Evolutionary conservation across 2,329 filamentous ascomycete genomes (phyloP).

Genomic region (Mariannaea elegans): DNA sequence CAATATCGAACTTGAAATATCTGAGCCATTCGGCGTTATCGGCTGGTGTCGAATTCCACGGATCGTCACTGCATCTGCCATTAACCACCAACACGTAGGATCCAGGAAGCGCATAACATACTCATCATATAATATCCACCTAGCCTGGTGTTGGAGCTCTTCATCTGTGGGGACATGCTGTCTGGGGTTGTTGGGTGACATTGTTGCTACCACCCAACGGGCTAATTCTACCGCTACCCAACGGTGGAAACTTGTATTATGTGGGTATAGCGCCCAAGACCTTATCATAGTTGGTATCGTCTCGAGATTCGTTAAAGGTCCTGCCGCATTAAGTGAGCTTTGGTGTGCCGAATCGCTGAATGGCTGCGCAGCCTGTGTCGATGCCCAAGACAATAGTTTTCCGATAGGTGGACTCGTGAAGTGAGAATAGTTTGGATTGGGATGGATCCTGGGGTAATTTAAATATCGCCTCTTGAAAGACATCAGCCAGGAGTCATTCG

Average conservation of each 20-base stretch:
- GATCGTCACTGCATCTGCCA: not conserved
- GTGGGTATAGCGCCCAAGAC: not conserved
- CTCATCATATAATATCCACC: constrained; percentile 21
- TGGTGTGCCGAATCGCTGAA: not conserved
- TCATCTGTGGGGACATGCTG: constrained; percentile 25
- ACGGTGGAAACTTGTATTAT: constrained; percentile 11
- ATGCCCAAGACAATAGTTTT: not conserved
- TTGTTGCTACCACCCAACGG: constrained; percentile 22
- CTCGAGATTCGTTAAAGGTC: not conserved
- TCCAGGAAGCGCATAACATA: not conserved
- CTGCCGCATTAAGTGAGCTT: not conserved
- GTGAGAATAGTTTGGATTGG: not conserved
- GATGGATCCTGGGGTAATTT: not conserved
- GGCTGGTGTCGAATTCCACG: constrained; percentile 34
- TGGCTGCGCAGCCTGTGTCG: not conserved
- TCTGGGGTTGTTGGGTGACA: constrained; percentile 27
- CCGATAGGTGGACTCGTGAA: not conserved
- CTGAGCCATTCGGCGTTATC: constrained; percentile 34
- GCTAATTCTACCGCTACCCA: constrained; percentile 21
- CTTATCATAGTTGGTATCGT: not conserved
- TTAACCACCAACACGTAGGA: not conserved
- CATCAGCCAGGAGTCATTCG: constrained; percentile 2
- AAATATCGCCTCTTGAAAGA: constrained; percentile 10
- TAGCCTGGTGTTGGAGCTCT: constrained; percentile 23
- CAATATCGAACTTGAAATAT: constrained; percentile 34